Evolutionary conservation across 2,329 filamentous ascomycete species (phyloP).

Genomic region (Fusarium sp.): DNA sequence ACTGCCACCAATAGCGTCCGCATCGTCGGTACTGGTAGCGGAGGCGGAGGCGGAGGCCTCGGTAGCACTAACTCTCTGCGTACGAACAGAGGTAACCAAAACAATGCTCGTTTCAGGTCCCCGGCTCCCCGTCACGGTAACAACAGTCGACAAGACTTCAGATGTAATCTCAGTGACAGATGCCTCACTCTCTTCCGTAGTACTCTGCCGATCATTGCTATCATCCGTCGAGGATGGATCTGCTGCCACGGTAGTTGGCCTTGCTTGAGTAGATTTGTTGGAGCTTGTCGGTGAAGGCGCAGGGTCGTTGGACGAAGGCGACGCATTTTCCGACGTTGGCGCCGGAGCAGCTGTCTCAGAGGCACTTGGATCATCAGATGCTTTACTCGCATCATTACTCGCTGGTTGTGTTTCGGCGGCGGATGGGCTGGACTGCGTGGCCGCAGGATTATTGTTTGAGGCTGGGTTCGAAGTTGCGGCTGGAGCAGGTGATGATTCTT

Average conservation of each 20-base stretch:
- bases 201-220: conserved; percentile 29
- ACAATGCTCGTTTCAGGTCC: conserved; percentile 42
- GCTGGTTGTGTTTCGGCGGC: conserved; percentile 5
- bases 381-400: conserved; percentile 15
- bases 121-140: conserved; percentile 45
- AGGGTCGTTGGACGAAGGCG: conserved; percentile 21
- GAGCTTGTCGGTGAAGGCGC: conserved; percentile 3
- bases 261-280: conserved; percentile 13
- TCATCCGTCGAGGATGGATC: conserved; percentile 22
- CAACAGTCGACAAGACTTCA: conserved; percentile 37
- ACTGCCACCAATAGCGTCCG: conserved; percentile 47
- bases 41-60: conserved; percentile 37
- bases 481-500: conserved; percentile 13
- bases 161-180: conserved; percentile 31
- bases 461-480: conserved; percentile 22
- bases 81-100: conserved; percentile 47
- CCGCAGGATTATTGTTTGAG: conserved; percentile 12
- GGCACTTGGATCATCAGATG: conserved; percentile 20
- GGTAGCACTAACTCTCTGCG: conserved; percentile 18
- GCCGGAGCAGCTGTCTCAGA: conserved; percentile 14
- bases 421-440: conserved; percentile 20
- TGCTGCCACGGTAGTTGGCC: conserved; percentile 26
- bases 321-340: conserved; percentile 19
- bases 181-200: conserved; percentile 13
- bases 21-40: conserved; percentile 45